Base-by-base conservation (phyloP, 176 grass and related monocot species). In the Tillandsia leiboldiana region DNA sequence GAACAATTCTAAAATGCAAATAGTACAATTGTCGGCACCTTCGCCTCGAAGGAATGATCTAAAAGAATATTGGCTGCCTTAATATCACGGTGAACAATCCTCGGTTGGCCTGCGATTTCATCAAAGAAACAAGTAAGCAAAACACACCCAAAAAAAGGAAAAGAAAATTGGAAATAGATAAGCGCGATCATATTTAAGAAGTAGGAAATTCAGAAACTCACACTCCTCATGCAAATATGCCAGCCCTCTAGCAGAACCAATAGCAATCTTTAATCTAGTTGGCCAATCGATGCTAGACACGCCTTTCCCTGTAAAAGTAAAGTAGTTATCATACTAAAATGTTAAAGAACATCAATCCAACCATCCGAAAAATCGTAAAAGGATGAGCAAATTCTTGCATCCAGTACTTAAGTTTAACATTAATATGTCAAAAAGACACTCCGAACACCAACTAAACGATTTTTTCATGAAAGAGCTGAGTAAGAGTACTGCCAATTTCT, bases 11-110 rank as follows among this genome's bases (percentile, higher is more conserved):
- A 59, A 22, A 1, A 61, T 61, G 22, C 1, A 61, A 9, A 23
- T 61, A 18, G 56, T 61, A 18, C 33, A 42, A 9, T 59, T 59
- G 56, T 65, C 3, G 22, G 4, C 64, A 74, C 72, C 59, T 74
- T 74, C n/a, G 59, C 72, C 59, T 62, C 59, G 64, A 74, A 74
- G 2, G 58, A 51, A 12, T 29, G 1, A 74, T 74, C 61, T 49
- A 74, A 23, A 17, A 74, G 61, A 51, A 74, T 65, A 74, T 74
- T 74, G 20, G 72, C 72, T 51, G 72, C n/a, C 14, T 74, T 74
- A 65, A 74, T 65, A 51, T 74, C 72, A 26, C 72, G 59, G 13
- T 74, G 72, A 64, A 74, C 64, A 6, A 74, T 48, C 47, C 58
- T 51, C 1, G 72, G 72, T 64, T 52, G 58, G 12, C 72, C 59